Conservation (phyloP, 169 alveolate genomes). For the Plasmodium knowlesi region DNA sequence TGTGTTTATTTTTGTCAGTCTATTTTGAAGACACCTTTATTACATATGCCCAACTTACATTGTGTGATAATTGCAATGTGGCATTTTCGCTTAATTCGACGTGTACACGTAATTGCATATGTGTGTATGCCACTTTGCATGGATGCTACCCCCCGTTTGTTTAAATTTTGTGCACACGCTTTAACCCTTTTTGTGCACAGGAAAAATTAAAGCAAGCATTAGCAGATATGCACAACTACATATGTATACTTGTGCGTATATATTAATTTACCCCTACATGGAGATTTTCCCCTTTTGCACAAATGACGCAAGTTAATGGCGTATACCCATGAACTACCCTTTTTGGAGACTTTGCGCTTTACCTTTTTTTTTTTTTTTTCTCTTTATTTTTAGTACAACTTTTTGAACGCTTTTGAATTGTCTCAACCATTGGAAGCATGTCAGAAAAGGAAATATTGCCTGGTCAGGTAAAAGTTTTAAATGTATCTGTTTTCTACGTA, state of each 20-base stretch:
- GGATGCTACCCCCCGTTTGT: not conserved
- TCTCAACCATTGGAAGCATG: not conserved
- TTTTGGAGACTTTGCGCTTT: not conserved
- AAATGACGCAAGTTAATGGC: not conserved
- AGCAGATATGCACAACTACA: not conserved
- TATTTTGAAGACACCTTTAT: not conserved
- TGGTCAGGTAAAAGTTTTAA: not conserved
- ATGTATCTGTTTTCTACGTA: not conserved
- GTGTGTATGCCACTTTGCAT: not conserved
- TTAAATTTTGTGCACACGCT: not conserved
- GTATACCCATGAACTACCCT: not conserved
- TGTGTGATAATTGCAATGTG: constrained; percentile 5
- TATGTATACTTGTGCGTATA: not conserved
- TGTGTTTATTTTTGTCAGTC: not conserved
- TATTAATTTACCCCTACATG: not conserved
- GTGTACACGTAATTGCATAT: not conserved
- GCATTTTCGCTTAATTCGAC: not conserved
- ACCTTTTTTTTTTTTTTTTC: not conserved
- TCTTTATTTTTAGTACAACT: not conserved
- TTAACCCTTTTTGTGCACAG: not conserved
- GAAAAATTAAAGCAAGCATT: not conserved
- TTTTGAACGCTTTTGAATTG: not conserved
- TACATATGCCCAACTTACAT: not conserved
- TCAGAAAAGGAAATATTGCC: not conserved
- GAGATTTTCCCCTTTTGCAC: not conserved